Base-by-base conservation (phyloP, 306 rosid species). In the Castanea sativa region DNA sequence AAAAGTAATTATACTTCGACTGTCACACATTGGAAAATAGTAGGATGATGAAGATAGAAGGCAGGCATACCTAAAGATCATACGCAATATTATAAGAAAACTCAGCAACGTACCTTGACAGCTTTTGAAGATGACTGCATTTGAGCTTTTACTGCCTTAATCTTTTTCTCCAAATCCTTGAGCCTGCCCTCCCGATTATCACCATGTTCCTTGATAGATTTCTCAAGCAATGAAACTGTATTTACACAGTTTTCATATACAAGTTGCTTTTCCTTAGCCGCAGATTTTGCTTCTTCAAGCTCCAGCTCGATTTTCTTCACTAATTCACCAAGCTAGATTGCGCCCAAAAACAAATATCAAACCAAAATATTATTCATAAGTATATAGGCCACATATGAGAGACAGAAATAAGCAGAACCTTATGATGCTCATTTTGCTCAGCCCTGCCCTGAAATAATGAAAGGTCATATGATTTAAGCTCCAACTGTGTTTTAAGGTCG, bases 401-500 rank as follows among this genome's bases (percentile, higher is more conserved):
- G 70, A 59, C 20, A n/a, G 75, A 75, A 56, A 76, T 64, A 74
- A 75, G 58, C 76, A 86, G 53, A 81, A 95, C 99, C 99, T 95
- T 95, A 79, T 91, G 97, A 78, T 95, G 98, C 85, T 92, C 99
- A 84, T 95, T 95, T 82, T 95, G 96, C 88, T 91, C 96, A 71
- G 93, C 97, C 86, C 99, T 91, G 65, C 84, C 91, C 83, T 90
- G 97, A 81, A 92, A 95, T 75, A 95, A 78, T 29, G 92, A 86
- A 75, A 95, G 98, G 84, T 95, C 98, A 76, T 92, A 86, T 41
- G 71, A 78, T 74, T 92, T 95, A 38, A 95, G 94, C 88, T 95
- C 98, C 55, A 95, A 87, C 59, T 90, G 92, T 79, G 88, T 71
- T 82, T 90, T 92, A 73, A 92, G 89, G 78, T 85, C 92, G 61